Conservation (phyloP, 495 filamentous ascomycete genomes). For the Podospora tetraspora region DNA sequence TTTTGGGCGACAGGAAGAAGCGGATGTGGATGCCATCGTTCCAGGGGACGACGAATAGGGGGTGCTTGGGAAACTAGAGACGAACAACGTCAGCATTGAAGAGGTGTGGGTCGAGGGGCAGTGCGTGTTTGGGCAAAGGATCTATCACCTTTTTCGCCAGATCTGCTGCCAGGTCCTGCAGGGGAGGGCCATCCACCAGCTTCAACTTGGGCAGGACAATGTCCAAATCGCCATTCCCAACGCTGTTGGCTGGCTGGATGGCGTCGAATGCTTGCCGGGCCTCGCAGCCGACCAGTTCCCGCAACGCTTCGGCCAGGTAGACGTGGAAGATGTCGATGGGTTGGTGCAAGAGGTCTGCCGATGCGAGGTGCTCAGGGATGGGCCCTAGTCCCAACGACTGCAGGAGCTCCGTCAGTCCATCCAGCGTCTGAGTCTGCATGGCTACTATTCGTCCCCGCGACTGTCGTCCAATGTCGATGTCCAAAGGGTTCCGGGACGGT, state of each 20-base stretch:
- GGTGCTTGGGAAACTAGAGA: conserved; percentile 25
- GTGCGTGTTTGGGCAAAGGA: conserved; percentile 16
- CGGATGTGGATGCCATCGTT: conserved; percentile 29
- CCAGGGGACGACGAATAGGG: conserved; percentile 29
- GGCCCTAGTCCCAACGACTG: conserved; percentile 13
- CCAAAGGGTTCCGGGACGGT: not conserved
- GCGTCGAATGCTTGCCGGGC: conserved; percentile 23
- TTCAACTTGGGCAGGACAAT: conserved; percentile 32
- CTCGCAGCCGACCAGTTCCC: conserved; percentile 18
- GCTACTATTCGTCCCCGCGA: conserved; percentile 1
- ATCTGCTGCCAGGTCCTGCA: conserved; percentile 20
- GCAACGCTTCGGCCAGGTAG: conserved; percentile 22
- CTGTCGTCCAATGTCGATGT: not conserved
- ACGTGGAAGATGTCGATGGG: conserved; percentile 27
- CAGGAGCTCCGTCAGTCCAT: conserved; percentile 17
- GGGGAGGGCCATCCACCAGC: conserved; percentile 19
- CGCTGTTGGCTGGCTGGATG: conserved; percentile 24
- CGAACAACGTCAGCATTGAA: not conserved
- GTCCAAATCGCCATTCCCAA: conserved; percentile 31
- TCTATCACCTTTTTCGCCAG: conserved; percentile 29
- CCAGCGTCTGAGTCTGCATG: conserved; percentile 4
- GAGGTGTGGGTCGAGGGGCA: not conserved
- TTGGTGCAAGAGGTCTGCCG: conserved; percentile 15
- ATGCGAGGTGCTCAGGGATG: conserved; percentile 11
- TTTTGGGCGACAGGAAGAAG: conserved; percentile 35